Evolutionary conservation across 2,329 filamentous ascomycete genomes (phyloP).

Genomic region (Grosmannia penicillata): DNA sequence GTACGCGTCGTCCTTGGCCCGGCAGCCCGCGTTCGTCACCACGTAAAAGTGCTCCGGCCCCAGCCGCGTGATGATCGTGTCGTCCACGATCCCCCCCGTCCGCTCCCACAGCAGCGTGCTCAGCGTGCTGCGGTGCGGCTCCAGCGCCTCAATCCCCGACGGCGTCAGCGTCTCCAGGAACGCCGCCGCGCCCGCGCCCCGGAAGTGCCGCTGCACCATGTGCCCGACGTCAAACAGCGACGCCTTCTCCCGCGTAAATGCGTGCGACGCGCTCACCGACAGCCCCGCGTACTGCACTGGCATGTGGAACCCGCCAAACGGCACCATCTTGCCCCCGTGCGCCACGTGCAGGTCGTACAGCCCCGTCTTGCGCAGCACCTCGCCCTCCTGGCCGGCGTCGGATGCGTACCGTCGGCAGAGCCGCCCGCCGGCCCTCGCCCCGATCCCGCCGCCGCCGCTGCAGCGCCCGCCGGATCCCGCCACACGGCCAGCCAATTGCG

Average conservation of each 20-base stretch:
- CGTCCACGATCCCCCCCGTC: constrained; percentile 86
- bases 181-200: constrained; percentile 61
- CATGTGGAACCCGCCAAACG: constrained; percentile 90
- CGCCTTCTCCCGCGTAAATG: constrained; percentile 74
- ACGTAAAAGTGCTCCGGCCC: constrained; percentile 67
- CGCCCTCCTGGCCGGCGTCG: neutral
- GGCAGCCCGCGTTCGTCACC: constrained; percentile 87
- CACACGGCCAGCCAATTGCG: neutral
- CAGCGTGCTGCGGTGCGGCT: constrained; percentile 58
- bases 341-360: constrained; percentile 32
- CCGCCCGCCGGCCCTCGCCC: neutral
- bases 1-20: constrained; percentile 76
- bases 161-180: constrained; percentile 82
- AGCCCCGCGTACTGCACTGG: constrained; percentile 74
- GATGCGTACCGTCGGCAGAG: neutral
- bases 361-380: constrained; percentile 16
- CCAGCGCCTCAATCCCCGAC: constrained; percentile 50
- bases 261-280: constrained; percentile 71
- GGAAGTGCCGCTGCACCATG: constrained; percentile 85
- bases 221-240: constrained; percentile 94
- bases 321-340: constrained; percentile 82
- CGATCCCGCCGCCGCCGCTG: neutral
- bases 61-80: constrained; percentile 80
- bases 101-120: constrained; percentile 68
- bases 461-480: neutral